Conservation (phyloP, 495 filamentous ascomycete genomes). For the Physcia stellaris region DNA sequence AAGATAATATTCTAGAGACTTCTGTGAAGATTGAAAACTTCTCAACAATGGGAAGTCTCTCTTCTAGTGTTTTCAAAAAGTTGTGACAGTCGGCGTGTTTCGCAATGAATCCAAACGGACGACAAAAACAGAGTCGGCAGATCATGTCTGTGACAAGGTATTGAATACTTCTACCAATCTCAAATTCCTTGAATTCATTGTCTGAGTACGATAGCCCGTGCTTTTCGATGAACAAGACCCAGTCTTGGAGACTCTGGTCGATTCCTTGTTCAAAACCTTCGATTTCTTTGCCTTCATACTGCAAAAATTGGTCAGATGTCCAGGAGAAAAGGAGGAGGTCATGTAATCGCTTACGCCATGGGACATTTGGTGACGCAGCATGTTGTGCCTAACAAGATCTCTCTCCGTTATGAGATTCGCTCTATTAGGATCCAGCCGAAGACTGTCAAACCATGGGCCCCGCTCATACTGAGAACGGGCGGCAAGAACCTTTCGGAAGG, state of each 20-base stretch:
- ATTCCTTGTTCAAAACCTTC: constrained; percentile 20
- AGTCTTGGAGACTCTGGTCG: constrained; percentile 17
- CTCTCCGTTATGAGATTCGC: constrained; percentile 24
- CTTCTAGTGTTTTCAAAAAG: constrained; percentile 24
- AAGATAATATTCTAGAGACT: neutral
- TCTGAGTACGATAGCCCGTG: constrained; percentile 23
- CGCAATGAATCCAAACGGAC: constrained; percentile 26
- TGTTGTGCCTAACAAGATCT: constrained; percentile 19
- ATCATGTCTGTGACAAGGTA: constrained; percentile 36
- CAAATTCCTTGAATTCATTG: constrained; percentile 18
- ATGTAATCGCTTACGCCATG: constrained; percentile 20
- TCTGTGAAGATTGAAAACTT: constrained; percentile 5
- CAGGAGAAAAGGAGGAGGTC: neutral
- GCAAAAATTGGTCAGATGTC: constrained; percentile 1
- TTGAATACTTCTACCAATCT: constrained; percentile 25
- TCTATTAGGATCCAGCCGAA: constrained; percentile 19
- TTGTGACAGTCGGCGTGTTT: constrained; percentile 34
- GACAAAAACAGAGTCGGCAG: constrained; percentile 27
- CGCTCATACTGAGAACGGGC: constrained; percentile 21
- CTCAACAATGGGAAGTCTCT: neutral
- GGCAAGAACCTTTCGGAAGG: constrained; percentile 19
- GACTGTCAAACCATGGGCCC: constrained; percentile 14
- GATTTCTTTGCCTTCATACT: constrained; percentile 33
- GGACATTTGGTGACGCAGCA: constrained; percentile 21
- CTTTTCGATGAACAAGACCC: constrained; percentile 17